phyloP scores from a whole-genome alignment of 164 flowering plant species.

The Magnolia sinica region DNA sequence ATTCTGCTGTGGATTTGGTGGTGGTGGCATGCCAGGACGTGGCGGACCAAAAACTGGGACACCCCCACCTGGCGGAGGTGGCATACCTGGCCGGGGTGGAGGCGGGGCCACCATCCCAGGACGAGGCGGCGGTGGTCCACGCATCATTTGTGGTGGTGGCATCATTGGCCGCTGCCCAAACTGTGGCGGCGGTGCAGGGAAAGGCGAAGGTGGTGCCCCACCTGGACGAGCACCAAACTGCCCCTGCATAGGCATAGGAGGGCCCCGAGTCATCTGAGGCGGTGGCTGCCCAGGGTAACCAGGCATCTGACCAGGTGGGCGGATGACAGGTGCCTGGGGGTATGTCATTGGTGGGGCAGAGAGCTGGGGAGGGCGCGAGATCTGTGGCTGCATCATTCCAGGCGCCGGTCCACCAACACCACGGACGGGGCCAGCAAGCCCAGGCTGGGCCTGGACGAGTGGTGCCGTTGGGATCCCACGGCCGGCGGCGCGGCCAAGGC shows the following conservation, averaged over 20 bases:
- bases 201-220: conserved; percentile 36
- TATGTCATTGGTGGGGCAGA: conserved; percentile 63
- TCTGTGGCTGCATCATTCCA: conserved; percentile 98
- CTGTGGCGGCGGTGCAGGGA: conserved; percentile 27
- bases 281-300: conserved; percentile 59
- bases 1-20: conserved; percentile 47
- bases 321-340: conserved; percentile 61
- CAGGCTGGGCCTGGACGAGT: conserved; percentile 85
- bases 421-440: conserved; percentile 82
- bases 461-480: conserved; percentile 80
- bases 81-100: conserved; percentile 67
- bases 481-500: conserved; percentile 84
- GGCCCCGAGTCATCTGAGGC: conserved; percentile 41
- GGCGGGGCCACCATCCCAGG: conserved; percentile 57
- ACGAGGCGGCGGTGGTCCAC: conserved; percentile 35
- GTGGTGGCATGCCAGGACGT: conserved; percentile 82
- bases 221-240: conserved; percentile 53
- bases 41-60: conserved; percentile 66
- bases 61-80: conserved; percentile 72
- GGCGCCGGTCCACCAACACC: conserved; percentile 97
- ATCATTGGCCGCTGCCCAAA: conserved; percentile 32
- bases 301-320: conserved; percentile 67
- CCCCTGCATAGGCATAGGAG: conserved; percentile 39
- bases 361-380: conserved; percentile 83
- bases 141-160: conserved; percentile 64